phyloP scores from a whole-genome alignment of 2,329 filamentous ascomycete genomes.

The Stenocarpella maydis region DNA sequence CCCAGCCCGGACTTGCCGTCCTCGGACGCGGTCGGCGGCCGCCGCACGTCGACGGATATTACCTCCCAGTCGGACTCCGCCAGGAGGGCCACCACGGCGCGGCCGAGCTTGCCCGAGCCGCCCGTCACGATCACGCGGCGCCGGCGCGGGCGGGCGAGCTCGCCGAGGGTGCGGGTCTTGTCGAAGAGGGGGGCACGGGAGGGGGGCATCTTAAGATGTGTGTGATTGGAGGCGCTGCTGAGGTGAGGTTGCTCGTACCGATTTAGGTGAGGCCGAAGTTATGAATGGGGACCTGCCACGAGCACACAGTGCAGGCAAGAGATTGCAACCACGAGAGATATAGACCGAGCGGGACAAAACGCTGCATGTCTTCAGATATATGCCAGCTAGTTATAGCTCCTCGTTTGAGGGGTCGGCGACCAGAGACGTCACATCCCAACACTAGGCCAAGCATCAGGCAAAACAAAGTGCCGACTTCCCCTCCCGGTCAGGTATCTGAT shows the following conservation, averaged over 20 bases:
- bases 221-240: background rate
- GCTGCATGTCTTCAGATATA: background rate
- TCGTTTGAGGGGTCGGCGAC: background rate
- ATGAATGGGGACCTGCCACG: background rate
- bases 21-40: slow-evolving; percentile 28
- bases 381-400: background rate
- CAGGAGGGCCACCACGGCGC: slow-evolving; percentile 28
- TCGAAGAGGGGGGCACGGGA: slow-evolving; percentile 26
- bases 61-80: slow-evolving; percentile 28
- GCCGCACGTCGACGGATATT: slow-evolving; percentile 32
- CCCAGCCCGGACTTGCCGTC: slow-evolving; percentile 34
- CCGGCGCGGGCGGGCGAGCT: slow-evolving; percentile 25
- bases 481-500: background rate
- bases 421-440: slow-evolving; percentile 6
- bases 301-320: background rate
- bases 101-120: slow-evolving; percentile 33
- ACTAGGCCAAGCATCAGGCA: background rate
- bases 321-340: background rate
- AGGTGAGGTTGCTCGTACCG: background rate
- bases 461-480: background rate
- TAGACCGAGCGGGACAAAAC: background rate
- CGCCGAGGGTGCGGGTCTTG: slow-evolving; percentile 30
- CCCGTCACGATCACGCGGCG: slow-evolving; percentile 33
- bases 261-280: too few relatives aligned
- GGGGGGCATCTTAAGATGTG: background rate